Percentiles rank a stretch among this genome's conserved stretches.
Conservation (phyloP, 2,329 filamentous ascomycete genomes). For the Ascochyta clinopodiicola region DNA sequence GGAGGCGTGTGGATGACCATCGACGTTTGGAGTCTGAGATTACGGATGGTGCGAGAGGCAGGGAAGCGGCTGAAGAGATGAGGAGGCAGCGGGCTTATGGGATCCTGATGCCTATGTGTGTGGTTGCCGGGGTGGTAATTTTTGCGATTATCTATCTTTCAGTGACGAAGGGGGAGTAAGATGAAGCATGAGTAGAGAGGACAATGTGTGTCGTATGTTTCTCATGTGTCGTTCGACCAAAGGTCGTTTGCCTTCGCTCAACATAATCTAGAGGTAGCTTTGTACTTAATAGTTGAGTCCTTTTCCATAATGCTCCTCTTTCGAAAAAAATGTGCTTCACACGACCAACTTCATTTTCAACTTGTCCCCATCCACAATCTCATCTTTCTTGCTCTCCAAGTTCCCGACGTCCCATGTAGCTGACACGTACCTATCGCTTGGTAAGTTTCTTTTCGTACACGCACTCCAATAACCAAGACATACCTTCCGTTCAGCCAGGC, state of each 20-base stretch:
- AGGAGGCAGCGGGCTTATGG: neutral
- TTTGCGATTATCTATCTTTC: neutral
- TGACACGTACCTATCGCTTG: conserved; percentile 18
- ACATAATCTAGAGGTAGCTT: no score
- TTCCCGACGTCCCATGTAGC: conserved; percentile 36
- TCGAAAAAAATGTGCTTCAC: neutral
- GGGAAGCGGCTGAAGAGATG: no score
- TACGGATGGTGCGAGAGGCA: no score
- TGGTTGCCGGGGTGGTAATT: neutral
- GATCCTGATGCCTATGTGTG: neutral
- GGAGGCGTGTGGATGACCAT: no score
- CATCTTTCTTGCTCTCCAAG: conserved; percentile 26
- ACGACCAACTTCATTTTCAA: conserved; percentile 30
- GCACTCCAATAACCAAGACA: neutral
- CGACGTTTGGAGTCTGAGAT: no score
- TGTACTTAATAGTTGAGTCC: no score
- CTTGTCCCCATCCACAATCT: conserved; percentile 32
- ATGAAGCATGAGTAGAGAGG: neutral
- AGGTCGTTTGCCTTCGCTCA: no score
- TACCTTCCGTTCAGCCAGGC: conserved; percentile 32
- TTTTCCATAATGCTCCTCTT: no score
- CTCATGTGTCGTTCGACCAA: no score
- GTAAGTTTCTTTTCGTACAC: neutral
- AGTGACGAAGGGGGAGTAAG: neutral
- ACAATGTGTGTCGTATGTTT: no score